These are phyloP conservation scores for Actinidia arguta DNA, from an alignment of 179 eudicot species.

Conservation along the genomic window DNA sequence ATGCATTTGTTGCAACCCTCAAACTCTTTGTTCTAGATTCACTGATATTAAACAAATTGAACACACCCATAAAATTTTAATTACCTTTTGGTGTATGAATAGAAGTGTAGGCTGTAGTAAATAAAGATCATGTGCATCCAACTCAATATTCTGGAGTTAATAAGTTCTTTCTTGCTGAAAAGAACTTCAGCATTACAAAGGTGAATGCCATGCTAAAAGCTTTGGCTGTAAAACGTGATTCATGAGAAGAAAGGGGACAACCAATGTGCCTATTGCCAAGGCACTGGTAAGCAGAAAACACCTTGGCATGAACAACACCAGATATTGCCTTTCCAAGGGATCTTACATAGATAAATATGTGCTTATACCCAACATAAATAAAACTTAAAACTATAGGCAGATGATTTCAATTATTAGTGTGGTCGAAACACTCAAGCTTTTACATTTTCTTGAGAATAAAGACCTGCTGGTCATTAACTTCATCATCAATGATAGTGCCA, in stretches of 20 bases:
- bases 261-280: not conserved
- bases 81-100: not conserved
- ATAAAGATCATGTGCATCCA: not conserved
- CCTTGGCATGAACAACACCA: not conserved
- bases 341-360: not conserved
- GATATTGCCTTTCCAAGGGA: constrained; percentile 6
- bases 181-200: not conserved
- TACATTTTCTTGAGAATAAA: not conserved
- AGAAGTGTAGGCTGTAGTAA: not conserved
- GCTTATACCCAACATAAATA: not conserved
- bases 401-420: not conserved
- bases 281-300: not conserved
- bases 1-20: not conserved
- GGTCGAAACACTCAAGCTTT: not conserved
- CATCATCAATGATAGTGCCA: constrained; percentile 1
- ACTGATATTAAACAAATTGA: not conserved
- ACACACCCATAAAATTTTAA: not conserved
- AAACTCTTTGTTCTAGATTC: not conserved
- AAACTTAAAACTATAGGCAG: not conserved
- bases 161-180: not conserved
- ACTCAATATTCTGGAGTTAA: not conserved
- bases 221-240: not conserved
- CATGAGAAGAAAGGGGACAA: not conserved
- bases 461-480: not conserved
- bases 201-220: not conserved